Conservation (phyloP, 208 protist species). For the Acanthamoeba sp. region DNA sequence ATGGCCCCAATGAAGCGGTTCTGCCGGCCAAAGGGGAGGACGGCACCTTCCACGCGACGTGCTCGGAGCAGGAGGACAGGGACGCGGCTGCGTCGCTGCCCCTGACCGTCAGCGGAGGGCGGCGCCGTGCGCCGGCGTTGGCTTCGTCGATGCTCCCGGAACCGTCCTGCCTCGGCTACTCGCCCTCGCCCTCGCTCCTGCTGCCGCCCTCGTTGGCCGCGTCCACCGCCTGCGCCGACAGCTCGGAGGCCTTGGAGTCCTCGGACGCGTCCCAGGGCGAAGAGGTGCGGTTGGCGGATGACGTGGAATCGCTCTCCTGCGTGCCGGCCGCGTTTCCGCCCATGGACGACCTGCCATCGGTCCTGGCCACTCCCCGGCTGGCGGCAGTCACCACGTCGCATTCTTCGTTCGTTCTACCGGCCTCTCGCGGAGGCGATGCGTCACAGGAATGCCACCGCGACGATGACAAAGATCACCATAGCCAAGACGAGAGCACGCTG, state of each 20-base stretch:
- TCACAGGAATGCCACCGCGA: no score
- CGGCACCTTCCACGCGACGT: background rate
- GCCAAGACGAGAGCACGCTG: no score
- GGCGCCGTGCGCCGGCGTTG: no score
- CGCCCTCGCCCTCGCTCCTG: background rate
- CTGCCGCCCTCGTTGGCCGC: conserved; percentile 7
- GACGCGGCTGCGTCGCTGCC: background rate
- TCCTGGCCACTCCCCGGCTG: background rate
- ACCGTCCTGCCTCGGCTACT: no score
- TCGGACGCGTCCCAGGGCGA: background rate
- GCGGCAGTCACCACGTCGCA: no score
- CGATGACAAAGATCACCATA: no score
- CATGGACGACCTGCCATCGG: background rate
- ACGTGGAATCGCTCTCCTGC: no score
- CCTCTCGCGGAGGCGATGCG: no score
- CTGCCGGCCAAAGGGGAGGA: background rate
- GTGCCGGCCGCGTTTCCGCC: background rate
- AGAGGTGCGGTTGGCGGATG: no score
- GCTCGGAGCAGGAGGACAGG: background rate
- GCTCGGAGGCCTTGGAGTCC: background rate
- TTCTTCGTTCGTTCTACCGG: no score
- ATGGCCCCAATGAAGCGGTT: background rate
- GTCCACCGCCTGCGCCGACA: background rate
- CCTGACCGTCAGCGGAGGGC: background rate
- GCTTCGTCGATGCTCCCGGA: no score